Base-by-base conservation (phyloP, 257 asterid genomes). In the Knoxia roxburghii region DNA sequence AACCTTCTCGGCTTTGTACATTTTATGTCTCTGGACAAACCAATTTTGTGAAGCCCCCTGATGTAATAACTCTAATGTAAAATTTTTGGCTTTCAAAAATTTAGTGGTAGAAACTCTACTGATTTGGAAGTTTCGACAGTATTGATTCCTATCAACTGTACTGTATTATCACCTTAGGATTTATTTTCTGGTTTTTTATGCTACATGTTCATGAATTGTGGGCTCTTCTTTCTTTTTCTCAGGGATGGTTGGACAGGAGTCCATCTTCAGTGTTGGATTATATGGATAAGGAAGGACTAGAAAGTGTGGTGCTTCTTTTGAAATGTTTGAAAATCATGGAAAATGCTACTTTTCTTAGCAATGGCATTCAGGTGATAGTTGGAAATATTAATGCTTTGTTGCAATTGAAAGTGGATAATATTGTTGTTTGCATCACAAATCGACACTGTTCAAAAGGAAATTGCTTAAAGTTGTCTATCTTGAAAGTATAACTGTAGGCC, bases 281-380 rank as follows among this genome's bases (percentile, higher is more conserved):
- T 50, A 84, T 80, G 49, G 82, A 83, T 72, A 66, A 50, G 75
- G 55, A 17, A 18, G 86, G 75, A 66, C 68, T 78, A 26, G 91
- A 86, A 70, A 83, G 91, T 80, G 68, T 89, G 49, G 77, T 82
- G 65, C 72, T 86, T 74, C 89, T 86, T 67, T 75, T 89, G 76
- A 89, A 81, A 77, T 89, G 95, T 76, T 78, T 89, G 72, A 86
- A 85, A 77, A 81, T 86, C 70, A 89, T 86, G 96, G 96, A 89
- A 80, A 89, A 89, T 68, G 81, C 91, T 52, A 81, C 96, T 46
- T 89, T 86, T 77, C 89, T 86, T 61, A 89, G 96, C 77, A 72
- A 73, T 70, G 85, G 83, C 61, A 89, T 81, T 70, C 96, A 89
- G 95, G 96, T 86, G 77, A 52, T 18, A 4, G 61, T 51, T 33